Evolutionary conservation across 2,329 filamentous ascomycete species (phyloP).

Genomic region (Chaetomium olivaceum): DNA sequence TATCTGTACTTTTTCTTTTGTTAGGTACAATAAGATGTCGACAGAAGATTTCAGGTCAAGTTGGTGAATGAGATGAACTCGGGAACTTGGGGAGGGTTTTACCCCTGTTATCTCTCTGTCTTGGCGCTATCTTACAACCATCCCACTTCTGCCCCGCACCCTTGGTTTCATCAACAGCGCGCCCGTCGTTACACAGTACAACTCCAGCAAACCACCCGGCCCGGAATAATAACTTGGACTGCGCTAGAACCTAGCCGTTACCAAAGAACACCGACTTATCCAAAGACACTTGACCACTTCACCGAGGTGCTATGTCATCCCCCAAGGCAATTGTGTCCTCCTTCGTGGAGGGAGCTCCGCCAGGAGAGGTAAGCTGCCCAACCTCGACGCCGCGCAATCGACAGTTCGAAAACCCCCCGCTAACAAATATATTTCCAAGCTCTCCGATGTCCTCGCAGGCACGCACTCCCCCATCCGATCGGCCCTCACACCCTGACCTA

Average conservation of each 20-base stretch:
- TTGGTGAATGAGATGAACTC: slow-evolving; percentile 7
- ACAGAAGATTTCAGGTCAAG: neutral
- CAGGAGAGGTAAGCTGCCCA: slow-evolving; percentile 75
- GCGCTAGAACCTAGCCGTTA: neutral
- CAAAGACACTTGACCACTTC: neutral
- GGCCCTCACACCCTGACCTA: neutral
- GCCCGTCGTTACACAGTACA: neutral
- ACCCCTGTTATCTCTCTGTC: neutral
- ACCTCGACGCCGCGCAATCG: neutral
- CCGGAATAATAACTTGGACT: neutral
- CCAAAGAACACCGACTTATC: neutral
- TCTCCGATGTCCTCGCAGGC: slow-evolving; percentile 87
- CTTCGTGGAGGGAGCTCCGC: slow-evolving; percentile 91
- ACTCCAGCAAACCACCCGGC: neutral
- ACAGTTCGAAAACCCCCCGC: neutral
- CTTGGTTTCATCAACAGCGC: slow-evolving; percentile 2
- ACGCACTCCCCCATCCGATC: slow-evolving; percentile 37
- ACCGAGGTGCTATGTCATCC: slow-evolving; percentile 36
- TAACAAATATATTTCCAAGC: slow-evolving; percentile 50
- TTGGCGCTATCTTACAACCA: slow-evolving; percentile 1
- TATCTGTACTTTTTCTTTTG: neutral
- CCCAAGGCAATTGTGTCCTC: slow-evolving; percentile 65
- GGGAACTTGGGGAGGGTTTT: too few relatives aligned
- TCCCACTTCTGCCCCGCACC: slow-evolving; percentile 13
- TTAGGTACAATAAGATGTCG: neutral